A percentile compares a stretch with the other conserved stretches of the same genome.
Evolutionary conservation across 1,284 basidiomycete species (phyloP).

Genomic region (Leccinum subrobustum): DNA sequence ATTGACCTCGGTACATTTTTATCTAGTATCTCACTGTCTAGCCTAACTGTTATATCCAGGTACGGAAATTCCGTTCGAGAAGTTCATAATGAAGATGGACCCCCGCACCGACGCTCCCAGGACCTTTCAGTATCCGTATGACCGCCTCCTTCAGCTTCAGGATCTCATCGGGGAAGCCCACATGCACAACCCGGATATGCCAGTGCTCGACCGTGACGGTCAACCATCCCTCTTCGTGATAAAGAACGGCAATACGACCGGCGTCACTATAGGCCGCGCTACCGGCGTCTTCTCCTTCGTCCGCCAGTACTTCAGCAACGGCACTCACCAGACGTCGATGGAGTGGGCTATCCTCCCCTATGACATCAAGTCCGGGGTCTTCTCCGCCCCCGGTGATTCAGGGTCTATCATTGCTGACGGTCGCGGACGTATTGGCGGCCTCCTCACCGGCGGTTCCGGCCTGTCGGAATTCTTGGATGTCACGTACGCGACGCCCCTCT

Average conservation of each 20-base stretch:
- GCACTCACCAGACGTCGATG: background rate
- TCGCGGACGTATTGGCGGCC: background rate
- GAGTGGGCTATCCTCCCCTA: background rate
- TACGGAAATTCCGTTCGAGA: no score
- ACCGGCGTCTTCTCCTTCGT: background rate
- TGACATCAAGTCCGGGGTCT: background rate
- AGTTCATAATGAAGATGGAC: no score
- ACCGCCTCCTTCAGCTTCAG: no score
- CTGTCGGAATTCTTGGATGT: background rate
- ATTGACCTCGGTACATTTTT: background rate
- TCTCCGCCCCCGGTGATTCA: background rate
- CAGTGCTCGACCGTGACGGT: background rate
- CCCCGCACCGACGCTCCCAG: no score
- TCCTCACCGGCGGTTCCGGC: background rate
- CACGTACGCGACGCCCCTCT: background rate
- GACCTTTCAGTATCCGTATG: no score
- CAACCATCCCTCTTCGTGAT: background rate
- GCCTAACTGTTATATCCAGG: background rate
- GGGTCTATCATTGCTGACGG: background rate
- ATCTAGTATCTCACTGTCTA: background rate
- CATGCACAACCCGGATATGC: background rate
- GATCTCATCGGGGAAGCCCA: no score
- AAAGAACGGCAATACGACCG: background rate
- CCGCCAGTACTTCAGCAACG: background rate
- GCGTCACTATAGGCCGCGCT: background rate